These are phyloP conservation scores for Penicillium steckii DNA, from an alignment of 495 filamentous ascomycete species.

Conservation along the genomic window DNA sequence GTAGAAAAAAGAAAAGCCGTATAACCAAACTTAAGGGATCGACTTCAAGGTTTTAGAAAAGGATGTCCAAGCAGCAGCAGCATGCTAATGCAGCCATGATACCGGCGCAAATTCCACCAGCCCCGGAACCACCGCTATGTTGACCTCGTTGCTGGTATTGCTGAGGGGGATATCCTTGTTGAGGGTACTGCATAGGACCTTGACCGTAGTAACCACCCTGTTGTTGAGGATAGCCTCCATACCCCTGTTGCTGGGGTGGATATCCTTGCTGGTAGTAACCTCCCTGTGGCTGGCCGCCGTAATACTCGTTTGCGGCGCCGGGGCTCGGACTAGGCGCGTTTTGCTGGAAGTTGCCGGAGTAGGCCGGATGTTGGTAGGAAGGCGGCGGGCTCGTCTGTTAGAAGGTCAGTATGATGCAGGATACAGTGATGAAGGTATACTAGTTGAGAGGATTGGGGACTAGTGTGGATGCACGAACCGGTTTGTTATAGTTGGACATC, in stretches of 20 bases:
- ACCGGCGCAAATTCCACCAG: slow-evolving; percentile 47
- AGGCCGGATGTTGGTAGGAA: slow-evolving; percentile 34
- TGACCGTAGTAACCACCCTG: slow-evolving; percentile 29
- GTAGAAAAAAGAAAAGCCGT: background rate
- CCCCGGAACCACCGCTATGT: slow-evolving; percentile 21
- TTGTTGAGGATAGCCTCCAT: slow-evolving; percentile 16
- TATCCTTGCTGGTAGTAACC: slow-evolving; percentile 9
- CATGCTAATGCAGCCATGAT: slow-evolving; percentile 49
- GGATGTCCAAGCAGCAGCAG: slow-evolving; percentile 56
- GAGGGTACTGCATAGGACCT: slow-evolving; percentile 45
- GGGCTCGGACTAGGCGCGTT: slow-evolving; percentile 22
- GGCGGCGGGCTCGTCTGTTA: slow-evolving; percentile 40
- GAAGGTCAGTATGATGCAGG: slow-evolving; percentile 7
- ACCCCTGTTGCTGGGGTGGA: slow-evolving; percentile 28
- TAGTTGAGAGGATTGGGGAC: background rate
- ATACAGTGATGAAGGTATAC: background rate
- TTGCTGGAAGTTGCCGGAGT: slow-evolving; percentile 22
- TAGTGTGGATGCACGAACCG: slow-evolving; percentile 18
- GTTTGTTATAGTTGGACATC: slow-evolving; percentile 39
- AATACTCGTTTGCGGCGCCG: slow-evolving; percentile 31
- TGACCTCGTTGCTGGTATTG: slow-evolving; percentile 41
- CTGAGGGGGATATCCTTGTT: slow-evolving; percentile 40
- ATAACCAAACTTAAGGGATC: slow-evolving; percentile 3
- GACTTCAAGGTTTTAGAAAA: slow-evolving; percentile 35
- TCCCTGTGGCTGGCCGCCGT: slow-evolving; percentile 20